Base-by-base conservation (phyloP, 352 stramenopile species). In the Hyphochytrium catenoides region DNA sequence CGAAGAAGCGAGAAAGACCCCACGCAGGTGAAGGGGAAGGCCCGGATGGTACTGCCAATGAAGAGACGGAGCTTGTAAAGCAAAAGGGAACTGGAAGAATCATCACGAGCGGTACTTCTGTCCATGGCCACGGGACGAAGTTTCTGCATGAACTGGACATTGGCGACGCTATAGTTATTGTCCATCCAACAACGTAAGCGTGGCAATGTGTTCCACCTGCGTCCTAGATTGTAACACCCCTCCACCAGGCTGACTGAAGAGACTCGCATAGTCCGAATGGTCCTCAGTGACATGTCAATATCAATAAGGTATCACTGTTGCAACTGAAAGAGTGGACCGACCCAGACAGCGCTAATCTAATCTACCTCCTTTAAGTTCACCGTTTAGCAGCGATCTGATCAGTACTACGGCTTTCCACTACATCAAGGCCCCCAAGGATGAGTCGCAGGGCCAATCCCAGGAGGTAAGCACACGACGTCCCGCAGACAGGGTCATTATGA, bases 201-300 rank as follows among this genome's bases (percentile, higher is more conserved):
- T 21, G 33, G 8, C 33, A 40, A 26, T 16, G 18, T 34, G 12
- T 40, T 35, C 12, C 20, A 6, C 12, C 22, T 31, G 5, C 12
- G 31, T 15, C 23, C 6, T 34, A 14, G 20, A 40, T 26, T 3
- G 40, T 17, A 18, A 17, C 12, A 12, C 31, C 9, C 18, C n/a
- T 4, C 34, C 12, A 9, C 14, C 19, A 52, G 42, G 16, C 50
- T 85, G 3, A 35, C 50, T 12, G 70, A 86, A 36, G 74, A 89
- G 52, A 86, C 69, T 31, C 58, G 70, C n/a, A 81, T 89, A 34
- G 52, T 89, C 33, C 62, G 64, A 21, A 85, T 87, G 71, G 74
- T 90, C 39, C 55, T 90, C 8, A 84, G 64, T 33, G 69, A 90
- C 43, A 57, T 83, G 11, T 83, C 64, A 28, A 68, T 68, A 28